These are phyloP conservation scores for Clathrospora elynae DNA, from an alignment of 2,329 filamentous ascomycete species.

Conservation along the genomic window DNA sequence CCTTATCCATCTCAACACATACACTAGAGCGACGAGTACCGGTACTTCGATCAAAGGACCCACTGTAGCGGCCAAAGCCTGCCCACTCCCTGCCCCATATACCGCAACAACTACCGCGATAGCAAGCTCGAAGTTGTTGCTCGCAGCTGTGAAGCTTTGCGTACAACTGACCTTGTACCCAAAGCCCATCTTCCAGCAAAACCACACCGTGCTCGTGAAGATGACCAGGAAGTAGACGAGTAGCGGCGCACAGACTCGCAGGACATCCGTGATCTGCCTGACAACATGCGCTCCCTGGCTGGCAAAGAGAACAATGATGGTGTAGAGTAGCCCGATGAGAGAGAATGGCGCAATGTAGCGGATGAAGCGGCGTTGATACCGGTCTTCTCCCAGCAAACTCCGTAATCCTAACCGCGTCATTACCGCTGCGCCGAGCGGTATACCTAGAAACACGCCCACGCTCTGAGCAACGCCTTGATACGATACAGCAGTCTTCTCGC, in stretches of 20 bases:
- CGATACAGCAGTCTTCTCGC: constrained; percentile 52
- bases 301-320: constrained; percentile 83
- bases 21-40: constrained; percentile 77
- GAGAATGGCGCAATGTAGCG: constrained; percentile 73
- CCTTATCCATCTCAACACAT: constrained; percentile 67
- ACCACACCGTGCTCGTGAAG: constrained; percentile 70
- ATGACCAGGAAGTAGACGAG: constrained; percentile 79
- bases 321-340: constrained; percentile 82
- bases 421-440: constrained; percentile 79
- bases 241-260: constrained; percentile 79
- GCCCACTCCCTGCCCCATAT: constrained; percentile 76
- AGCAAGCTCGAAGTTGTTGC: constrained; percentile 91
- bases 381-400: constrained; percentile 58
- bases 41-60: constrained; percentile 87
- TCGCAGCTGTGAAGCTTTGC: constrained; percentile 87
- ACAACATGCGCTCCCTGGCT: constrained; percentile 81
- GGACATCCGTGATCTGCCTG: constrained; percentile 80
- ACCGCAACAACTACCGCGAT: constrained; percentile 86
- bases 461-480: constrained; percentile 76
- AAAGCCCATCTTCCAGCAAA: constrained; percentile 70
- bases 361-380: constrained; percentile 74
- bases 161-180: constrained; percentile 72
- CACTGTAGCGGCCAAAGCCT: constrained; percentile 82
- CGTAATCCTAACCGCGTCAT: constrained; percentile 72
- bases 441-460: constrained; percentile 81